Base-by-base conservation (phyloP, 1,284 basidiomycete species). In the Cutaneotrichosporon cutaneum region DNA sequence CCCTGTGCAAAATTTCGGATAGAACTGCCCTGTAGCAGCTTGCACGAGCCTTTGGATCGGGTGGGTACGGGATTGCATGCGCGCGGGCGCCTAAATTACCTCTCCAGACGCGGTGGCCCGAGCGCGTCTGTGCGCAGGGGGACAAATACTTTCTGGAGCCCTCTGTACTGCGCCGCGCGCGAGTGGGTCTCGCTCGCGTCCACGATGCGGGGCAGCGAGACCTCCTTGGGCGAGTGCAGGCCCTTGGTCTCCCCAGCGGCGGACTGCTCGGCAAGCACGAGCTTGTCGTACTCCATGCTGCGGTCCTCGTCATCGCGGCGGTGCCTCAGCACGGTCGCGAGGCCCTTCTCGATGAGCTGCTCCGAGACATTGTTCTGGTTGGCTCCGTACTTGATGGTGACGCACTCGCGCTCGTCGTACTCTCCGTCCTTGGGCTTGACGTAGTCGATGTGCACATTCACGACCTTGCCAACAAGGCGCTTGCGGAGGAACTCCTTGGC, bases 231-330 rank as follows among this genome's bases (percentile, higher is more conserved):
- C 18, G 93, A 94, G 77, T 99, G 95, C 18, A 99, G 84, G 5
- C 95, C 95, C 60, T 89, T 87, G n/a, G 79, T 76, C 60, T 93
- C 94, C 1, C 88, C 77, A 0, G 86, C 83, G 47, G 94, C 94
- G 44, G 81, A 82, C 83, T 90, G 92, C 81, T 99, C 95, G 16
- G 94, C 94, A 42, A 89, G 87, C 85, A 98, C 93, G 48, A 98
- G 83, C 78, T 92, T 92, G 81, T 99, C 95, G 69, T 91, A 93
- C 75, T 97, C 94, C 14, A 89, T 85, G 22, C 94, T 95, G 56
- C 94, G 87, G 70, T 95, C 91, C 78, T 98, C 95, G 74, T 98
- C 95, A 70, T 96, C 94, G 47, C 92, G 87, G 70, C 88, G 89
- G 80, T 99, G 95, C 54, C 94, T 87, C 50, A 97, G 87, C 10